Evolutionary conservation across 306 rosid genomes (phyloP), one percentile per base, ranked within the genome.

Genomic region (Gillenia trifoliata): DNA sequence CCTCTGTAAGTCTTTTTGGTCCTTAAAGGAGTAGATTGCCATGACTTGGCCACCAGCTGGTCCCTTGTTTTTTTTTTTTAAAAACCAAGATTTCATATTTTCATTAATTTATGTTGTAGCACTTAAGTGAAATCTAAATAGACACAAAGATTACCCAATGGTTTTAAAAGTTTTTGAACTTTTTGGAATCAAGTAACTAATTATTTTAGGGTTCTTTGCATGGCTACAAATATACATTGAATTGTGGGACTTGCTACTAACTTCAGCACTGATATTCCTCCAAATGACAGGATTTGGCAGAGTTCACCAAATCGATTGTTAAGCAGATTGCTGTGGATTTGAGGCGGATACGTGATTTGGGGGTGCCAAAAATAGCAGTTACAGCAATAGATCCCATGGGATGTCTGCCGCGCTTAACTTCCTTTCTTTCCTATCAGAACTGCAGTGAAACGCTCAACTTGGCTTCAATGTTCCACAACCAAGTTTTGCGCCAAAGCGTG

Each of bases 341-440:
- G 6, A 69, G 49, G 78, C 75, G 88, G 9, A 83, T 90, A 8
- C 80, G 71, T 17, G 77, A 38, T 26, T 68, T 88, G 84, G 85
- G 85, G 49, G 85, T 81, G 41, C 12, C 1, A 68, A 81, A 71
- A 77, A 66, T 81, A 34, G 66, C 80, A 13, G 82, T 90, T n/a
- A 77, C 79, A n/a, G 79, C 30, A 56, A 10, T 90, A 38, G 74
- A 34, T 38, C 92, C 96, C 10, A 2, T 86, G 41, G 96, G 96
- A 4, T 90, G 86, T 74, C 22, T 82, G 22, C 89, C 89, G 19
- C 30, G 23, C 8, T 0, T 41, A 64, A 26, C 81, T 11, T 49
- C 41, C n/a, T 0, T 36, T 45, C 54, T 61, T 66, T 74, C 81
- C 0, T 81, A 56, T 43, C 64, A 62, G 28, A 65, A 22, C 25